These are phyloP conservation scores for Phyllosticta paracitricarpa DNA, from an alignment of 2,329 filamentous ascomycete species.

Conservation along the genomic window DNA sequence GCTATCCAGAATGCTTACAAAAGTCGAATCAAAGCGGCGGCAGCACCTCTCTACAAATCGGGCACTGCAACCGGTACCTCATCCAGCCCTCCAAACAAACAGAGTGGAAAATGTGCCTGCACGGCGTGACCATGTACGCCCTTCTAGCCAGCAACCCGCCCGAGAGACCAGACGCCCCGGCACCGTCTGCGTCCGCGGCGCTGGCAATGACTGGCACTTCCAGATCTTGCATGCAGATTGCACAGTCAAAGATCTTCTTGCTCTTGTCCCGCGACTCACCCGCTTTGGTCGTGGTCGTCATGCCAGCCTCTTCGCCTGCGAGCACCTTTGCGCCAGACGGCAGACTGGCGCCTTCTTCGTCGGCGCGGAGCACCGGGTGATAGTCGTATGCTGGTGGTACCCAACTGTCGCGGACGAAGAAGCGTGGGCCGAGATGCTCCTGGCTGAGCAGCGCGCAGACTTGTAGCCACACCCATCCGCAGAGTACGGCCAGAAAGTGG, in stretches of 20 bases:
- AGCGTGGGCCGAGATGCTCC: constrained; percentile 78
- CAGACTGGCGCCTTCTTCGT: constrained; percentile 65
- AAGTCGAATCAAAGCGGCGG: constrained; percentile 55
- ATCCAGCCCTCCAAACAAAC: constrained; percentile 93
- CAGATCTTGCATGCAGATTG: constrained; percentile 85
- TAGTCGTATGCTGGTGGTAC: constrained; percentile 78
- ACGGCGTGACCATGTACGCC: constrained; percentile 94
- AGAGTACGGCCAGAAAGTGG: constrained; percentile 53
- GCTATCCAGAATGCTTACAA: too few relatives aligned
- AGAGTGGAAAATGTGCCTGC: constrained; percentile 90
- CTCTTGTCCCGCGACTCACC: constrained; percentile 43
- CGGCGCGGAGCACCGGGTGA: constrained; percentile 77
- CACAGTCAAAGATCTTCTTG: constrained; percentile 69
- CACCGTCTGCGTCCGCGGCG: constrained; percentile 38
- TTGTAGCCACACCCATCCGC: constrained; percentile 80
- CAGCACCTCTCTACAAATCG: constrained; percentile 83
- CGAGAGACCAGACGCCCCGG: constrained; percentile 30
- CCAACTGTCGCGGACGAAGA: constrained; percentile 64
- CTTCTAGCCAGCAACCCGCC: constrained; percentile 66
- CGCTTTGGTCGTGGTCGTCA: constrained; percentile 14
- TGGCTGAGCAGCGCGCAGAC: constrained; percentile 69
- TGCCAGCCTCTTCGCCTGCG: constrained; percentile 16
- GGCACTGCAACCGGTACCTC: constrained; percentile 84
- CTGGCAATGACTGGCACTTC: constrained; percentile 71
- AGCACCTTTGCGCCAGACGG: constrained; percentile 55